phyloP scores from a whole-genome alignment of 1,139 yeast species.

The Geotrichum restrictum region DNA sequence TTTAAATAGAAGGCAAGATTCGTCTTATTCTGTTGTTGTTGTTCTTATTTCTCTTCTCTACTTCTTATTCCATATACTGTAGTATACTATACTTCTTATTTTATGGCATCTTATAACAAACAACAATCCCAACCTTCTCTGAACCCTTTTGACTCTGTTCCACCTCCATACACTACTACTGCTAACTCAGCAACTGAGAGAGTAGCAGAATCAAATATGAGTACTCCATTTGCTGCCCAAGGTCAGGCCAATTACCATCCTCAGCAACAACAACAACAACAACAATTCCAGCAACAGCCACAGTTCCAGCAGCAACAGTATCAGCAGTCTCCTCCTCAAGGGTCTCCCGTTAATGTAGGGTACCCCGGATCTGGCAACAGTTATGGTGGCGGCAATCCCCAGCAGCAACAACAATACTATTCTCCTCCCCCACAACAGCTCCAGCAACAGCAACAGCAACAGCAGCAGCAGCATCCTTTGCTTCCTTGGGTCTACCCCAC shows the following conservation, averaged over 20 bases:
- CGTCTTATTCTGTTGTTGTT: too few relatives aligned
- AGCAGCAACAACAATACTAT: slow-evolving; percentile 19
- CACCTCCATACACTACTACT: slow-evolving; percentile 31
- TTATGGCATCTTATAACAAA: background rate
- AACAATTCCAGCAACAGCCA: slow-evolving; percentile 15
- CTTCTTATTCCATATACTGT: background rate
- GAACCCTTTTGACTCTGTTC: slow-evolving; percentile 25
- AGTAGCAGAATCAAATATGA: slow-evolving; percentile 10
- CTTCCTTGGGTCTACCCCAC: slow-evolving; percentile 70
- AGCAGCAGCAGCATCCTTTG: slow-evolving; percentile 27
- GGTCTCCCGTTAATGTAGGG: too few relatives aligned
- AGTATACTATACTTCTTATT: background rate
- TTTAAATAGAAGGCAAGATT: too few relatives aligned
- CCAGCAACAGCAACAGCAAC: slow-evolving; percentile 20
- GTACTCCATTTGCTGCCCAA: slow-evolving; percentile 16
- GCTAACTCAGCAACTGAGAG: slow-evolving; percentile 24
- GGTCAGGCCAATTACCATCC: slow-evolving; percentile 7
- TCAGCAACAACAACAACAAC: slow-evolving; percentile 19
- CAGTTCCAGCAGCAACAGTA: too few relatives aligned
- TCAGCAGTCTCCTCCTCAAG: background rate
- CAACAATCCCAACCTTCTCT: too few relatives aligned
- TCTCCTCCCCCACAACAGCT: slow-evolving; percentile 17
- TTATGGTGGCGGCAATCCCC: background rate
- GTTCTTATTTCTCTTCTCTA: background rate
- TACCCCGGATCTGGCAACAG: too few relatives aligned